A percentile compares a stretch with the other conserved stretches of the same genome.
Evolutionary conservation across 129 eudicot species (phyloP).

Genomic region (Flaveria bidentis): DNA sequence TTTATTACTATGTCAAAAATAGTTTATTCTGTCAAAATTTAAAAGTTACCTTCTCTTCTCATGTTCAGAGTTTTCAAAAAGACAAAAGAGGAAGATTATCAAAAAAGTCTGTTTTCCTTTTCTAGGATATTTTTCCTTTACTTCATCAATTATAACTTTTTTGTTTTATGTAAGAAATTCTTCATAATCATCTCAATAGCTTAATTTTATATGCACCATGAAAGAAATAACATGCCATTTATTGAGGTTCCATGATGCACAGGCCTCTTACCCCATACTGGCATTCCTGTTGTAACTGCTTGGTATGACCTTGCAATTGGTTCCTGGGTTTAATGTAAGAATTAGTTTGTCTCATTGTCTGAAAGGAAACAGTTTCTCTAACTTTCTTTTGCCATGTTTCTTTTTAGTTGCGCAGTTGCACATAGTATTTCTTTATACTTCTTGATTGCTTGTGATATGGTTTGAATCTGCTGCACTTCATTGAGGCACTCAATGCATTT

Average conservation of each 20-base stretch:
- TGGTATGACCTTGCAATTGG: not conserved
- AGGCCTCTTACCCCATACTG: not conserved
- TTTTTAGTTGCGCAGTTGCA: not conserved
- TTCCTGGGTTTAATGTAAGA: too few relatives aligned
- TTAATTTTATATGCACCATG: not conserved
- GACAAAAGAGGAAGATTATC: not conserved
- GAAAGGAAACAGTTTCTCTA: not conserved
- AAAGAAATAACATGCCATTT: not conserved
- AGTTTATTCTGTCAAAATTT: not conserved
- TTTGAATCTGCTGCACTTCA: not conserved
- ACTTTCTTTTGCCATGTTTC: not conserved
- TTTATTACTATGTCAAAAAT: not conserved
- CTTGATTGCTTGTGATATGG: constrained; percentile 3
- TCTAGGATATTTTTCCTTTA: not conserved
- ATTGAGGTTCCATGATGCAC: not conserved
- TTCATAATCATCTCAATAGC: not conserved
- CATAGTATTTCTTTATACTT: not conserved
- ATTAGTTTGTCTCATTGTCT: not conserved
- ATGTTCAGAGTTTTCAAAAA: too few relatives aligned
- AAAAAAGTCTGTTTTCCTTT: not conserved
- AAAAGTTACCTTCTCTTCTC: not conserved
- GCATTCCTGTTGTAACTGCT: not conserved
- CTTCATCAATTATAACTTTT: not conserved
- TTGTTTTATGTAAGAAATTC: not conserved
- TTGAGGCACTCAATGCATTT: not conserved